Evolutionary conservation across 139 green algal genomes (phyloP).

Genomic region (Micractinium sp.): DNA sequence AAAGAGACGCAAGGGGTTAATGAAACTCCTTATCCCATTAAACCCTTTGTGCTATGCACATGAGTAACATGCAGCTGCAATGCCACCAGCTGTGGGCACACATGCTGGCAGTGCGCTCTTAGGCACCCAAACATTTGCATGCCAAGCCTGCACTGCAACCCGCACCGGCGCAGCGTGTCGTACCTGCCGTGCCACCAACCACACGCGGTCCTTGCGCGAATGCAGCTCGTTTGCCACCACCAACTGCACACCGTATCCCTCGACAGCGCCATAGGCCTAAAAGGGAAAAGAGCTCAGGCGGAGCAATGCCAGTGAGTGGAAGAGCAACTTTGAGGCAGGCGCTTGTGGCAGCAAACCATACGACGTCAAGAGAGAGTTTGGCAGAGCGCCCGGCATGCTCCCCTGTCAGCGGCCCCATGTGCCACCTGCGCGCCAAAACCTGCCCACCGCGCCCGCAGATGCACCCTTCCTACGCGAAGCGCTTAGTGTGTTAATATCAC

Average conservation of each 20-base stretch:
- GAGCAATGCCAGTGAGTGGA: background rate
- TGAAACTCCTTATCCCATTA: too few species aligned
- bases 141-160: too few species aligned
- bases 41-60: too few species aligned
- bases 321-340: background rate
- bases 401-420: too few species aligned
- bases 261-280: constrained; percentile 68
- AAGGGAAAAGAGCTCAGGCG: background rate
- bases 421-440: background rate
- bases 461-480: too few species aligned
- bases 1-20: too few species aligned
- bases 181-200: constrained; percentile 53
- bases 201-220: constrained; percentile 84
- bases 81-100: background rate
- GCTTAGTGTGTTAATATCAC: too few species aligned
- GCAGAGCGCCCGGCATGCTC: too few species aligned
- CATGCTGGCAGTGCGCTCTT: background rate
- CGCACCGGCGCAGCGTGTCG: too few species aligned
- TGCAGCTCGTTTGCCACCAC: constrained; percentile 97
- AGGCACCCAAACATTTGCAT: background rate
- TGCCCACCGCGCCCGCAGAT: background rate
- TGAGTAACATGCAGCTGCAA: background rate
- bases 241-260: constrained; percentile 83
- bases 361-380: background rate
- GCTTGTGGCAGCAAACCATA: background rate